A percentile compares a stretch with the other conserved stretches of the same genome.
phyloP scores from a whole-genome alignment of 148 eudicot species.

The Fagopyrum esculentum region DNA sequence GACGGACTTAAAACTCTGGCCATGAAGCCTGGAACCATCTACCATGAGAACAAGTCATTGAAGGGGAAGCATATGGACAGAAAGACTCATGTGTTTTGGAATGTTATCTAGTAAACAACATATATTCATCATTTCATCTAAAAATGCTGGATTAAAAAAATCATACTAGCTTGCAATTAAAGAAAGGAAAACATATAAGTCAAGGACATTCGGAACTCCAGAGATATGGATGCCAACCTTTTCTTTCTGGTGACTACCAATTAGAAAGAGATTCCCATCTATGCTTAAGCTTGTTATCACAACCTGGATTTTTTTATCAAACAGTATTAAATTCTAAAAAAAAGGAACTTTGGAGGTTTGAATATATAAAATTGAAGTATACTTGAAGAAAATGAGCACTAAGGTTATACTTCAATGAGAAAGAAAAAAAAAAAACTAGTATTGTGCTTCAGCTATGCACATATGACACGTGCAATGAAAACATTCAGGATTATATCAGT shows the following conservation, averaged over 20 bases:
- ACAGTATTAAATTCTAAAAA: too few species aligned
- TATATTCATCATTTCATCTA: too few species aligned
- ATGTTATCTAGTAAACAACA: too few species aligned
- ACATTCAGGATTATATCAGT: not conserved
- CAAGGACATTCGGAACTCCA: not conserved
- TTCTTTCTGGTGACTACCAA: slow-evolving; percentile 82
- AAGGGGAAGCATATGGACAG: too few species aligned
- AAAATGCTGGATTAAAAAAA: too few species aligned
- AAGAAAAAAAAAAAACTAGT: not conserved
- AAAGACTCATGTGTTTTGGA: too few species aligned
- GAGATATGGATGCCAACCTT: slow-evolving; percentile 34
- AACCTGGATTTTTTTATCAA: slow-evolving; percentile 41
- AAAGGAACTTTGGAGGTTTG: too few species aligned
- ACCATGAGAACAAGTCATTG: too few species aligned
- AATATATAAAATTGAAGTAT: not conserved
- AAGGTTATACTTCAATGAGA: not conserved
- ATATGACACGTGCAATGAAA: not conserved
- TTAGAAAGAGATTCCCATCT: slow-evolving; percentile 62
- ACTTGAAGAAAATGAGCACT: not conserved
- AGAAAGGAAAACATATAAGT: not conserved
- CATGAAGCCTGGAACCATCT: too few species aligned
- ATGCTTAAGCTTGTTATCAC: slow-evolving; percentile 85
- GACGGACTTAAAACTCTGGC: not conserved
- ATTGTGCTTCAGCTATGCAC: not conserved
- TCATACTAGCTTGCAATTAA: not conserved